Evolutionary conservation across 148 eudicot genomes (phyloP), one percentile per base, ranked within the genome.

Genomic region (Fagopyrum homotropicum): DNA sequence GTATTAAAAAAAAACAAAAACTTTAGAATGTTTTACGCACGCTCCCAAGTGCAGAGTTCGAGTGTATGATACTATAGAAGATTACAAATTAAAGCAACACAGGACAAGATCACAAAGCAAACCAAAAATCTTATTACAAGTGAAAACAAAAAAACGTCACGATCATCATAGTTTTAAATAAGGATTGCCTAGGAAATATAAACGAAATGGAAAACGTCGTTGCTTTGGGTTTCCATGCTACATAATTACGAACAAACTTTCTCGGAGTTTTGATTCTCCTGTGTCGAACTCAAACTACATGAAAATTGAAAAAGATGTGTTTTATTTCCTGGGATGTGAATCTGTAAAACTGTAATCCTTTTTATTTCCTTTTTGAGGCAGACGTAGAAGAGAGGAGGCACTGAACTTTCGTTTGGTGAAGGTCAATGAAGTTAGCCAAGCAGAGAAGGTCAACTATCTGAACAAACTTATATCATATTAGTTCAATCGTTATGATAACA

Each of bases 371-470:
- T 35, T 48, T 75, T 35, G 72, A 9, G 22, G 17, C 82, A 87
- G 90, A 73, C 78, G 75, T 56, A 84, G 81, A 45, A 83, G 81
- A 76, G 86, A 83, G 80, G 88, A 83, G 72, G 83, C 90, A 4
- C 45, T 82, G 49, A 79, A 46, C 47, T 83, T 77, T 78, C 88
- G 85, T 29, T 56, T 77, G 12, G 74, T 73, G 49, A 87, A 79
- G 75, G 76, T 76, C 1, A 75, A 69, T 22, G 90, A 85, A 81
- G 84, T 81, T 10, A 77, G 61, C 75, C 84, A 84, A 81, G 57
- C 75, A 47, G 88, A 87, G 80, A 84, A 84, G 90, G 90, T 87
- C 76, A 61, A 59, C 44, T 72, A 43, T 63, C 66, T 69, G 48
- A 29, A 51, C 57, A 19, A 76, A 71, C 4, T 70, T n/a, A 15